Conservation (phyloP, 176 grass and related monocot species). For the Dactylis glomerata region DNA sequence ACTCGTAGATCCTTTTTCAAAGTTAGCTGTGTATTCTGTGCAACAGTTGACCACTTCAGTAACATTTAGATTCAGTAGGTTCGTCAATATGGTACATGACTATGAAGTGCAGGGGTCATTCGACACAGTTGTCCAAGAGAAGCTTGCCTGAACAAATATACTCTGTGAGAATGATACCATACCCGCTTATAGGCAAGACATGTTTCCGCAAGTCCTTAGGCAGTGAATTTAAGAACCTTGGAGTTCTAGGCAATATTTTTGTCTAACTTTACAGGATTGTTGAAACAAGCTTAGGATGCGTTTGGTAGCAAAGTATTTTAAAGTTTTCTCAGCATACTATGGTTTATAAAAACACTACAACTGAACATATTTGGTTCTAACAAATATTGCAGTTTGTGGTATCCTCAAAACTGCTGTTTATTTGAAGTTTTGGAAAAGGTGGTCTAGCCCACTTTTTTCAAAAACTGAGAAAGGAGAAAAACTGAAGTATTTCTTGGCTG, state of each 20-base stretch:
- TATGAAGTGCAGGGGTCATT: neutral
- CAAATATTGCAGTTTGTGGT: too few species aligned
- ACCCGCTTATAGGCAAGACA: neutral
- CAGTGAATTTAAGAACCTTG: neutral
- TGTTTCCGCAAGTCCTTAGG: neutral
- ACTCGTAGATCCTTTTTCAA: neutral
- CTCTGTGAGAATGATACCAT: neutral
- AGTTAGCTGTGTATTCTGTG: neutral
- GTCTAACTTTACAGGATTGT: neutral
- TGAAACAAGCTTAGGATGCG: too few species aligned
- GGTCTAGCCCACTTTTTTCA: too few species aligned
- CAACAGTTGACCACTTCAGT: neutral
- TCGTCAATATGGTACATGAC: neutral
- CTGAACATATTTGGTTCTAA: too few species aligned
- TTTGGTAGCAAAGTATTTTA: too few species aligned
- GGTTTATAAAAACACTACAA: too few species aligned
- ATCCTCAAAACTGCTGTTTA: too few species aligned
- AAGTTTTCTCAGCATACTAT: too few species aligned
- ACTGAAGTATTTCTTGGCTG: too few species aligned
- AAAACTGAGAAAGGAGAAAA: too few species aligned
- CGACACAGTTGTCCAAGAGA: neutral
- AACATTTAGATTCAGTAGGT: constrained; percentile 5
- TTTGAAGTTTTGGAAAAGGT: too few species aligned
- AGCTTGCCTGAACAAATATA: neutral
- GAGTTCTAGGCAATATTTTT: neutral